A percentile compares a stretch with the other conserved stretches of the same genome.
Conservation (phyloP, 1,284 basidiomycete genomes). For the Heterobasidion irregulare region DNA sequence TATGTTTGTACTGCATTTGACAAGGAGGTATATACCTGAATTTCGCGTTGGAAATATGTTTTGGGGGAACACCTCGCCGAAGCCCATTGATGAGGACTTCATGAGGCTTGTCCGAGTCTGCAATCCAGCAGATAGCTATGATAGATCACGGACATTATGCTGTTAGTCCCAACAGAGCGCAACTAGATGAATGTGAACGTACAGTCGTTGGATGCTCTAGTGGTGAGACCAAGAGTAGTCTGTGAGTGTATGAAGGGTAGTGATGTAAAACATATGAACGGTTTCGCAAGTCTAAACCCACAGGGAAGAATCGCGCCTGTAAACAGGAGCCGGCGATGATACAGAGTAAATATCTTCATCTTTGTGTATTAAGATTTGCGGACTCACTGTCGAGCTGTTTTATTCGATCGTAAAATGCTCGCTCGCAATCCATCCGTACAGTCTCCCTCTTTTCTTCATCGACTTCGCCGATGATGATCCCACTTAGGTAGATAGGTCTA, state of each 20-base stretch:
- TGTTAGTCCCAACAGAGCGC: not conserved
- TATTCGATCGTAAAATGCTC: constrained; percentile 50
- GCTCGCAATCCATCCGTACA: constrained; percentile 48
- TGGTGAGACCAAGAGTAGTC: constrained; percentile 20
- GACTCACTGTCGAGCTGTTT: constrained; percentile 26
- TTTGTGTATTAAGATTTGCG: not conserved
- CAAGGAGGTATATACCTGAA: constrained; percentile 37
- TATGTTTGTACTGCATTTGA: not conserved
- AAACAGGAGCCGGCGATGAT: not conserved
- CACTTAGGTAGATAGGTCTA: constrained; percentile 54
- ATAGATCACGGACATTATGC: not conserved
- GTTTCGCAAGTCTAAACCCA: constrained; percentile 38
- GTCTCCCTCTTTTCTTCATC: constrained; percentile 24
- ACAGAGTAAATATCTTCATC: not conserved
- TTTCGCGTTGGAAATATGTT: constrained; percentile 52
- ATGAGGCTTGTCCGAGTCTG: constrained; percentile 30
- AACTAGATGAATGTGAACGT: constrained; percentile 9
- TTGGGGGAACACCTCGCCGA: constrained; percentile 67
- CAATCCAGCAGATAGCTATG: constrained; percentile 62
- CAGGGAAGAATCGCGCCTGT: constrained; percentile 27
- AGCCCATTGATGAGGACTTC: constrained; percentile 72
- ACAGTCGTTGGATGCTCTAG: constrained; percentile 63
- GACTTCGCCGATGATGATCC: constrained; percentile 70
- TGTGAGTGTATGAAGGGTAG: constrained; percentile 55
- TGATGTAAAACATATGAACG: constrained; percentile 48